These are phyloP conservation scores for Ensete ventricosum DNA, from an alignment of 176 grass and related monocot species.

Conservation along the genomic window DNA sequence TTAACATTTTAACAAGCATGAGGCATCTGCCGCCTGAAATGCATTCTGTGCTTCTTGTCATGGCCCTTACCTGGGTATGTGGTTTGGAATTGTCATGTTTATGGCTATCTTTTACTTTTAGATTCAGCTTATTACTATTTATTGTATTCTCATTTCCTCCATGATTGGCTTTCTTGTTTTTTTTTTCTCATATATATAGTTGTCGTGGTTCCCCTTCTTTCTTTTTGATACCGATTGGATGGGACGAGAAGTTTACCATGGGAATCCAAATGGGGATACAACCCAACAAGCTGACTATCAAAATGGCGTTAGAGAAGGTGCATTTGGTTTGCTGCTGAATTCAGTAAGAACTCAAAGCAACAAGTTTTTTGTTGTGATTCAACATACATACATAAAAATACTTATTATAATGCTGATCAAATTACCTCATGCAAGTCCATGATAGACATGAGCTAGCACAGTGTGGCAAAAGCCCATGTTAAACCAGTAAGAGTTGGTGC, in stretches of 20 bases:
- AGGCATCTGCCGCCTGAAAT: constrained; percentile 87
- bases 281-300: constrained; percentile 54
- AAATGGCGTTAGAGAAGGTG: constrained; percentile 96
- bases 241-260: constrained; percentile 94
- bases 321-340: constrained; percentile 99
- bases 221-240: constrained; percentile 99
- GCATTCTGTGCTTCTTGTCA: constrained; percentile 92
- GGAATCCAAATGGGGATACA: constrained; percentile 73
- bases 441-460: no score
- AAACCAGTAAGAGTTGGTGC: no score
- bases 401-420: neutral
- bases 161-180: neutral
- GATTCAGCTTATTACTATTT: neutral
- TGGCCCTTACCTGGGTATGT: constrained; percentile 95
- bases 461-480: no score
- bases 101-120: constrained; percentile 5
- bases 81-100: neutral
- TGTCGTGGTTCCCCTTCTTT: constrained; percentile 99
- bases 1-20: constrained; percentile 93
- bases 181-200: constrained; percentile 37
- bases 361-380: constrained; percentile 1
- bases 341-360: constrained; percentile 65
- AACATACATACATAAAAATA: no score
- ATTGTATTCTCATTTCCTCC: neutral
- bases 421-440: no score